Percentiles rank a stretch among this genome's conserved stretches.
phyloP scores from a whole-genome alignment of 148 eudicot genomes.

The Pouteria glomerata region DNA sequence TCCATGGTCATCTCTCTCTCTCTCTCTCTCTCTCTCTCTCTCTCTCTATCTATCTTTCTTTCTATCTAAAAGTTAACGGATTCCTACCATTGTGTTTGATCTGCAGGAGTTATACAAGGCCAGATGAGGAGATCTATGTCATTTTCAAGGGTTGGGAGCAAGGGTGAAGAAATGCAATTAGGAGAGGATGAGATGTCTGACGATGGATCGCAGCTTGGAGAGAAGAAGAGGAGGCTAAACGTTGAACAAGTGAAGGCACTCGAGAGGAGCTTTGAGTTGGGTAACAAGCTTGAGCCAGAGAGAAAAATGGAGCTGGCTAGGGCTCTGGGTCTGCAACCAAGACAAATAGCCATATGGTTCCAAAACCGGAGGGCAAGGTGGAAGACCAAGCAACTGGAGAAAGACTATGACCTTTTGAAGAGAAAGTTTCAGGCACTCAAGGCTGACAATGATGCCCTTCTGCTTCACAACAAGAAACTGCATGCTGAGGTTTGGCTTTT shows the following conservation, averaged over 20 bases:
- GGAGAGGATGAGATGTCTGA: slow-evolving; percentile 40
- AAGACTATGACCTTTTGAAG: slow-evolving; percentile 54
- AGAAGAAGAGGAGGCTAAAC: slow-evolving; percentile 72
- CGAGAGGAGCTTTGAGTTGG: slow-evolving; percentile 70
- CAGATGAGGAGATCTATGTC: slow-evolving; percentile 65
- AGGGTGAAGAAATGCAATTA: slow-evolving; percentile 29
- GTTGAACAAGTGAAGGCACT: slow-evolving; percentile 74
- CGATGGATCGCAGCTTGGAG: slow-evolving; percentile 64
- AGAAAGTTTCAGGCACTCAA: slow-evolving; percentile 61
- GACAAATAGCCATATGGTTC: slow-evolving; percentile 82
- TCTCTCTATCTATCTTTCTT: not conserved
- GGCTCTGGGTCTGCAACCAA: slow-evolving; percentile 66
- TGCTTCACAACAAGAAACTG: slow-evolving; percentile 59
- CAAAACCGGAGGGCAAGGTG: slow-evolving; percentile 78
- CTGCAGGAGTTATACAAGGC: slow-evolving; percentile 31
- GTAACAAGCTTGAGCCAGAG: slow-evolving; percentile 69
- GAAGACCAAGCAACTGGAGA: slow-evolving; percentile 87
- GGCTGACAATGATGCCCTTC: slow-evolving; percentile 66
- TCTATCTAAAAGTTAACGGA: not conserved
- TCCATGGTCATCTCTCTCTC: slow-evolving; percentile 7
- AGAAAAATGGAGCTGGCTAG: slow-evolving; percentile 66
- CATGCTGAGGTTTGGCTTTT: slow-evolving; percentile 47
- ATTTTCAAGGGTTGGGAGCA: slow-evolving; percentile 30
- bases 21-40: not conserved
- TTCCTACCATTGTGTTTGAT: not conserved